Evolutionary conservation across 345 rosid species (phyloP).

Genomic region (Kernera saxatilis): DNA sequence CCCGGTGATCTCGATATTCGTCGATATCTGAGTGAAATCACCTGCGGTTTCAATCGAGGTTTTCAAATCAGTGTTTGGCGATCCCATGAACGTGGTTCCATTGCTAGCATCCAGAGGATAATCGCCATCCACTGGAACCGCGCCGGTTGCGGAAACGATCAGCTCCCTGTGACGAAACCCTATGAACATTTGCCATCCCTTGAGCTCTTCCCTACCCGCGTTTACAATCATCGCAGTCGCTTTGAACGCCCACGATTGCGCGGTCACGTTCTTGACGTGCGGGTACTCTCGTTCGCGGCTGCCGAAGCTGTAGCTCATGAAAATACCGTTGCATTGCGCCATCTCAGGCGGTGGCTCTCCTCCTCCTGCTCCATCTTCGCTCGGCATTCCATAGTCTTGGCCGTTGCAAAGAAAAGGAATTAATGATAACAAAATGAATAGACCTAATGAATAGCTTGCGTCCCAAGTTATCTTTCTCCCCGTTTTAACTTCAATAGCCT

Average conservation of each 20-base stretch:
- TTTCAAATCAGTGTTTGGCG: constrained; percentile 49
- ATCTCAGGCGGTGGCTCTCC: constrained; percentile 50
- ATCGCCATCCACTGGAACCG: constrained; percentile 46
- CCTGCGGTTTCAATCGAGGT: constrained; percentile 83
- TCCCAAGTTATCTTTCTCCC: constrained; percentile 40
- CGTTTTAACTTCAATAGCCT: not conserved
- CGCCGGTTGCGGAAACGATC: constrained; percentile 56
- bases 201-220: constrained; percentile 53
- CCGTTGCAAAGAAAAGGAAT: constrained; percentile 29
- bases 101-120: constrained; percentile 61
- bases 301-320: constrained; percentile 51
- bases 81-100: constrained; percentile 66
- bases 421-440: constrained; percentile 10
- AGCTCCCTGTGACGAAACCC: constrained; percentile 74
- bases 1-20: constrained; percentile 52
- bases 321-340: constrained; percentile 64
- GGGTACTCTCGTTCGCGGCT: constrained; percentile 61
- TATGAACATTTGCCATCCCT: constrained; percentile 66
- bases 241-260: constrained; percentile 88
- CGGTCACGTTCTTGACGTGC: constrained; percentile 57
- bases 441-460: constrained; percentile 14
- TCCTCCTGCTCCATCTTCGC: constrained; percentile 23
- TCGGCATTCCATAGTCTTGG: constrained; percentile 40
- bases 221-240: constrained; percentile 55
- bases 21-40: constrained; percentile 60